Evolutionary conservation across 2,329 filamentous ascomycete genomes (phyloP).

Genomic region (Cercospora zeae-maydis): DNA sequence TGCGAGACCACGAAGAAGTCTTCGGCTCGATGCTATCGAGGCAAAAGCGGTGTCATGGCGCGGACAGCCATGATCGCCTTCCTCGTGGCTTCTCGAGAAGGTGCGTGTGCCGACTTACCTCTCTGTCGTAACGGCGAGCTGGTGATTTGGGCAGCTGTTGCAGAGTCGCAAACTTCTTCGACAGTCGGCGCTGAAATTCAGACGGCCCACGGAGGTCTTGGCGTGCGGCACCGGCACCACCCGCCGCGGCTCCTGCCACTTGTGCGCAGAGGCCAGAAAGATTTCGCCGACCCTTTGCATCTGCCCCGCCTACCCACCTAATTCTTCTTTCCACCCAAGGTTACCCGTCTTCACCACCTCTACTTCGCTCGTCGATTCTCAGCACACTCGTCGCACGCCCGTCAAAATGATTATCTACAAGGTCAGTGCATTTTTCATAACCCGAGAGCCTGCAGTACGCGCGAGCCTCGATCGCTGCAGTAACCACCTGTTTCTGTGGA

Average conservation of each 20-base stretch:
- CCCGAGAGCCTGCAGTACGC: neutral
- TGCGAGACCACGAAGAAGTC: slow-evolving; percentile 56
- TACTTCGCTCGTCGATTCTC: slow-evolving; percentile 2
- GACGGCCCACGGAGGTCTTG: neutral
- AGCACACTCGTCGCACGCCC: slow-evolving; percentile 21
- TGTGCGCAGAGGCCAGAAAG: neutral
- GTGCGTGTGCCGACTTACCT: slow-evolving; percentile 41
- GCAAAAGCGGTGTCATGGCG: slow-evolving; percentile 46
- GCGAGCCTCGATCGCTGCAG: slow-evolving; percentile 10
- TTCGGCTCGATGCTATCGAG: slow-evolving; percentile 58
- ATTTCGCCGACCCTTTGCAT: neutral
- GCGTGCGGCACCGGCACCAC: neutral
- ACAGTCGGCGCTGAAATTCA: neutral
- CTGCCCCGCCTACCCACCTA: slow-evolving; percentile 4
- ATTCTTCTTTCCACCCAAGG: slow-evolving; percentile 1
- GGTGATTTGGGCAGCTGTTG: slow-evolving; percentile 19
- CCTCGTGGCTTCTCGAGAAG: slow-evolving; percentile 51
- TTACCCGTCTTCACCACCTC: slow-evolving; percentile 4
- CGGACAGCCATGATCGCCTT: slow-evolving; percentile 42
- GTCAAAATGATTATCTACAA: slow-evolving; percentile 58
- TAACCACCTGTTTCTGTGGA: slow-evolving; percentile 1
- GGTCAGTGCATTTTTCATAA: slow-evolving; percentile 39
- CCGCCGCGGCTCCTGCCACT: neutral
- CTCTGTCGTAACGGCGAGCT: slow-evolving; percentile 22
- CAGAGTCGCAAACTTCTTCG: neutral